Evolutionary conservation across 768 basidiomycete species (phyloP).

Genomic region (Psilocybe cubensis): DNA sequence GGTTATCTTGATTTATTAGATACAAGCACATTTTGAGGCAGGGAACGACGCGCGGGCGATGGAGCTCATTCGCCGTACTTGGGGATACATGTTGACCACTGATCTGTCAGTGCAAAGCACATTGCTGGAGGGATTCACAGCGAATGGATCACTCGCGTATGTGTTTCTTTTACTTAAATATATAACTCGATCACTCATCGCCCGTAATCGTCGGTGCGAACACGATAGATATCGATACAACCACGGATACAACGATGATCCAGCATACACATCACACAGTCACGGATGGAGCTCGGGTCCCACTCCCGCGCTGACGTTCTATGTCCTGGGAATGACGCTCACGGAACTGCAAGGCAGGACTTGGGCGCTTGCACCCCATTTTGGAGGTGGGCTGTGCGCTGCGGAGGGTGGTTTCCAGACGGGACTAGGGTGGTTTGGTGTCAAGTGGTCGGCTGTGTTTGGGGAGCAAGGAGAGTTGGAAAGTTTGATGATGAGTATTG

Average conservation of each 20-base stretch:
- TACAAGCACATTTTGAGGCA: conserved; percentile 61
- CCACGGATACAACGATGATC: conserved; percentile 58
- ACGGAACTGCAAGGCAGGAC: background rate
- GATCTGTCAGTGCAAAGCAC: conserved; percentile 59
- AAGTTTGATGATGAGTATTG: background rate
- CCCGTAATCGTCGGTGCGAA: no score
- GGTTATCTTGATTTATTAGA: conserved; percentile 29
- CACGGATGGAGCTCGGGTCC: conserved; percentile 66
- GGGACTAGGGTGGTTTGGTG: background rate
- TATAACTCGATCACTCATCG: background rate
- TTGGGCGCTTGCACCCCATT: background rate
- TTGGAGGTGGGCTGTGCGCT: background rate
- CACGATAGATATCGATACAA: conserved; percentile 60
- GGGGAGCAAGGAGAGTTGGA: background rate
- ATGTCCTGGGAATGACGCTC: background rate
- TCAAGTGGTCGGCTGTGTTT: background rate
- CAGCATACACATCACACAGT: conserved; percentile 60
- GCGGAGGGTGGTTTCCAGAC: background rate
- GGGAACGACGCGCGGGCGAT: conserved; percentile 55
- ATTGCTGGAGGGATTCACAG: conserved; percentile 60
- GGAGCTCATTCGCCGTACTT: conserved; percentile 54
- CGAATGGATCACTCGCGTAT: conserved; percentile 57
- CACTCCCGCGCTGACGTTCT: background rate
- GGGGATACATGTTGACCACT: conserved; percentile 65
- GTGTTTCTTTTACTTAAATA: conserved; percentile 8